Conservation (phyloP, 2,329 filamentous ascomycete species). For the Bipolaris zeicola region DNA sequence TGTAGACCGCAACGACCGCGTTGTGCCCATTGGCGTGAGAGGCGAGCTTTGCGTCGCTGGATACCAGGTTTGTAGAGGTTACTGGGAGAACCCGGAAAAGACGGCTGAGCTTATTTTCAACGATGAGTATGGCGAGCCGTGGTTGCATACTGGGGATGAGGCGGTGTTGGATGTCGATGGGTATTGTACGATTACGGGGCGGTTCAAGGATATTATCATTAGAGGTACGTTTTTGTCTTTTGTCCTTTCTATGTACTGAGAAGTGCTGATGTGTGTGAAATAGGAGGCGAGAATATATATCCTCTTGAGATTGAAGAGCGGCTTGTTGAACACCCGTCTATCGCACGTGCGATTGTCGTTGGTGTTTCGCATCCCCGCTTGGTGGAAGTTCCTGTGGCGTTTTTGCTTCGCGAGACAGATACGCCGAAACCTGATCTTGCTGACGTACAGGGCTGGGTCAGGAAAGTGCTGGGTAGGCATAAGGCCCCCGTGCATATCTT, state of each 20-base stretch:
- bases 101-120: slow-evolving; percentile 73
- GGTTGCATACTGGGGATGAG: slow-evolving; percentile 50
- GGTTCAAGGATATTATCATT: slow-evolving; percentile 82
- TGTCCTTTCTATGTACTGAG: not conserved
- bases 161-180: slow-evolving; percentile 51
- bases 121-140: slow-evolving; percentile 61
- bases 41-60: slow-evolving; percentile 80
- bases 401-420: slow-evolving; percentile 52
- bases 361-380: slow-evolving; percentile 73
- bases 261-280: not conserved
- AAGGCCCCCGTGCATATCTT: slow-evolving; percentile 73
- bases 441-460: slow-evolving; percentile 47
- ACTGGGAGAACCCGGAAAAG: slow-evolving; percentile 73
- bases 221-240: slow-evolving; percentile 54
- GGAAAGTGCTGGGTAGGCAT: slow-evolving; percentile 47
- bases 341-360: slow-evolving; percentile 70
- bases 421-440: slow-evolving; percentile 36
- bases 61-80: slow-evolving; percentile 72
- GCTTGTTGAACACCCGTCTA: slow-evolving; percentile 66
- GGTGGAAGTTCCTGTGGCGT: slow-evolving; percentile 73
- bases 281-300: slow-evolving; percentile 55
- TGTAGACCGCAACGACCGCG: slow-evolving; percentile 68
- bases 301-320: slow-evolving; percentile 78
- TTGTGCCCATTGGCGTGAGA: slow-evolving; percentile 69
- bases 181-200: slow-evolving; percentile 73